Evolutionary conservation across 768 basidiomycete species (phyloP).

Genomic region (Podaxis sp.): DNA sequence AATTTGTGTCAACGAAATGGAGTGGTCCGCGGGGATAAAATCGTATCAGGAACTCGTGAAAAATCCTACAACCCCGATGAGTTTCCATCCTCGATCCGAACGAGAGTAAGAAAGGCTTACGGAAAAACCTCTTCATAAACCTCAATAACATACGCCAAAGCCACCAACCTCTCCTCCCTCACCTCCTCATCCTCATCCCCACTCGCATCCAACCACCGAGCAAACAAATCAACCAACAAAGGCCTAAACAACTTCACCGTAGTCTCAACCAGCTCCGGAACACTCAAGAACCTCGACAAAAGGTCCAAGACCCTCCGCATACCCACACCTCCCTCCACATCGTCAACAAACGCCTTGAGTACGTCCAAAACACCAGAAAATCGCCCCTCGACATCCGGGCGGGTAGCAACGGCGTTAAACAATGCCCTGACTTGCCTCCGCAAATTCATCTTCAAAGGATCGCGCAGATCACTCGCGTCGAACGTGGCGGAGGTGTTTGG

Average conservation of each 20-base stretch:
- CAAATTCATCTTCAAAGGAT: slow-evolving; percentile 64
- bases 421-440: slow-evolving; percentile 50
- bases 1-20: slow-evolving; percentile 36
- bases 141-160: slow-evolving; percentile 65
- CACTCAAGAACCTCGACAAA: slow-evolving; percentile 11
- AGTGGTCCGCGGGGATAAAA: slow-evolving; percentile 57
- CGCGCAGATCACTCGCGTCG: slow-evolving; percentile 25
- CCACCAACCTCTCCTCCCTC: slow-evolving; percentile 50
- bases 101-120: slow-evolving; percentile 41
- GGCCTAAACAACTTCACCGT: slow-evolving; percentile 75
- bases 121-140: slow-evolving; percentile 70
- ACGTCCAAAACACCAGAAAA: neutral
- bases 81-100: slow-evolving; percentile 4
- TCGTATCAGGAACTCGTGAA: slow-evolving; percentile 49
- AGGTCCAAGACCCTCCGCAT: slow-evolving; percentile 1
- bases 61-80: slow-evolving; percentile 41
- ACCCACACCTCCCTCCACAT: neutral
- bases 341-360: neutral
- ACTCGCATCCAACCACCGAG: slow-evolving; percentile 71
- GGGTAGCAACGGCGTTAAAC: slow-evolving; percentile 41
- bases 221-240: slow-evolving; percentile 75
- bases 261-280: slow-evolving; percentile 16
- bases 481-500: slow-evolving; percentile 7
- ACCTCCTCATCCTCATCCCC: slow-evolving; percentile 47
- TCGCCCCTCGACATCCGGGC: slow-evolving; percentile 29